Base-by-base conservation (phyloP, 2,329 filamentous ascomycete species). In the Simplicillium sp. region DNA sequence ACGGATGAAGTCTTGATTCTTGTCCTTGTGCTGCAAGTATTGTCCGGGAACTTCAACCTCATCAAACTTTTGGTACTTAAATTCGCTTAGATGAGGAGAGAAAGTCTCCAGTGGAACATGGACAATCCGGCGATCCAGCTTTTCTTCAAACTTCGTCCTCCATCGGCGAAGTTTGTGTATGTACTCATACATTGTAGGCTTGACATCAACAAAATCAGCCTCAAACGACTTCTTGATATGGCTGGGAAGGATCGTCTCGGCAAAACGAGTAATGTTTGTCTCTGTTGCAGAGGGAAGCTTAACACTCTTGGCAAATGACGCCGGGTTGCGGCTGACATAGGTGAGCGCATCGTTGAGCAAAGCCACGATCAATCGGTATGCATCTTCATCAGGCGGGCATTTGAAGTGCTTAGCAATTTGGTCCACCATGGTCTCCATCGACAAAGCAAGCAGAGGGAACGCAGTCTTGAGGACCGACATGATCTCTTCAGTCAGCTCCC, bases 391-490 rank as follows among this genome's bases (percentile, higher is more conserved):
- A 0, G 90, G 90, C 12, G 90, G 90, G 54, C 92, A 97, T 66
- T 98, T 98, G 76, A 98, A 98, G 64, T 97, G 84, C 70, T 97
- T 97, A 61, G 92, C 85, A 44, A 98, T 95, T 63, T 97, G 90
- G 57, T 98, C 92, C 25, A 97, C 89, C 88, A 97, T 98, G 0
- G 90, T 95, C 66, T 99, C 92, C 92, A 99, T 97, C 0, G 90
- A 96, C 34, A 97, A 69, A 9, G 94, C 92, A 51, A 99, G 75
- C 14, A 99, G 73, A 17, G 92, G 92, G 70, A 97, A 98, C 0
- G 90, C 89, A 7, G 92, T 97, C 71, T 98, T 97, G 40, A 98
- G 79, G 25, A 88, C 85, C 29, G 88, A 85, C 74, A 95, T 88
- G 45, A 98, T 87, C 58, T 97, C 89, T 51, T 98, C 92, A 0